phyloP scores from a whole-genome alignment of 192 early-diverging fungal genomes.

The Backusella luteola region DNA sequence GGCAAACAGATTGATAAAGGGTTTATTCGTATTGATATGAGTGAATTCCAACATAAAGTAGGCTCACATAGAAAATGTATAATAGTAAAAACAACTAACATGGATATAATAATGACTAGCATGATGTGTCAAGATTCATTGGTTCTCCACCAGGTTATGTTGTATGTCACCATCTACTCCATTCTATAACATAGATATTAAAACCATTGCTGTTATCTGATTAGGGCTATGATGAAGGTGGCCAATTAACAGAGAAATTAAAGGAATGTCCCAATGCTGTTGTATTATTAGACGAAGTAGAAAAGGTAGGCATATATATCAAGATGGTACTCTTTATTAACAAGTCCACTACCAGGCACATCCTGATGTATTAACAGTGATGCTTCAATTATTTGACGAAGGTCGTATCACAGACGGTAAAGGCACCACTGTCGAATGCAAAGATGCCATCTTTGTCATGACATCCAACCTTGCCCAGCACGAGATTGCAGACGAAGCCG shows the following conservation, averaged over 20 bases:
- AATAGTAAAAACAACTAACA: not conserved
- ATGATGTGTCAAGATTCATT: conserved; percentile 45
- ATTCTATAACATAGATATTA: not conserved
- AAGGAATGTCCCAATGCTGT: conserved; percentile 45
- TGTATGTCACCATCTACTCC: conserved; percentile 2
- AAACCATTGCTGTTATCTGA: not conserved
- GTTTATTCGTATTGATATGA: conserved; percentile 47
- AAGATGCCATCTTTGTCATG: conserved; percentile 48
- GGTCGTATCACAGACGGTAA: conserved; percentile 47
- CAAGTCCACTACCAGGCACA: conserved; percentile 21
- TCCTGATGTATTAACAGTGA: conserved; percentile 44
- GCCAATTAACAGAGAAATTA: conserved; percentile 45
- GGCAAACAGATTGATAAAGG: conserved; percentile 37
- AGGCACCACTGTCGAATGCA: conserved; percentile 43
- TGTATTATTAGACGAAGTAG: conserved; percentile 45
- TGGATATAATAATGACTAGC: conserved; percentile 13
- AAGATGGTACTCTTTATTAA: not conserved
- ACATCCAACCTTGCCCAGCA: conserved; percentile 48
- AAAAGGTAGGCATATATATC: conserved; percentile 29
- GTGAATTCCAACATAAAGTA: conserved; percentile 45
- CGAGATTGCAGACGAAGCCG: conserved; percentile 47
- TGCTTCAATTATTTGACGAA: conserved; percentile 47
- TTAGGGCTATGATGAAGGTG: conserved; percentile 46
- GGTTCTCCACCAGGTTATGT: conserved; percentile 47
- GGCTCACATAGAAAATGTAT: not conserved